Conservation (phyloP, 345 rosid genomes). For the Barbarea vulgaris region DNA sequence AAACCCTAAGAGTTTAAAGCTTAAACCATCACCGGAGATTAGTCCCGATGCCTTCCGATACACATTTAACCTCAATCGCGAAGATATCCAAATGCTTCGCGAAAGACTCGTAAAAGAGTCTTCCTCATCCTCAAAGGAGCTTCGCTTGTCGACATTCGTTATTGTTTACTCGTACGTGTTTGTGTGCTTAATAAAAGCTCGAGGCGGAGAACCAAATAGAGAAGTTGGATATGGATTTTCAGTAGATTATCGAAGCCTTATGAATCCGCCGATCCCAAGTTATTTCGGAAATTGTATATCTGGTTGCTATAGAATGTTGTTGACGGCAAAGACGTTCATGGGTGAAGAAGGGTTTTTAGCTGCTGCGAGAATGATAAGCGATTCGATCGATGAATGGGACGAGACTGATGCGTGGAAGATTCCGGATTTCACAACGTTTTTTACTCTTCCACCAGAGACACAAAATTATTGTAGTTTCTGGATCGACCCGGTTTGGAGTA, state of each 20-base stretch:
- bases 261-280: constrained; percentile 45
- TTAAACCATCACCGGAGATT: too few species aligned
- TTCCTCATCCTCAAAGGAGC: not conserved
- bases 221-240: constrained; percentile 15
- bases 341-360: not conserved
- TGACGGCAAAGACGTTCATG: not conserved
- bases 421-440: not conserved
- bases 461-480: not conserved
- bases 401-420: not conserved
- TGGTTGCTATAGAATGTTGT: accelerated
- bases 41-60: too few species aligned
- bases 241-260: constrained; percentile 41
- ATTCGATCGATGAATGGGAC: not conserved
- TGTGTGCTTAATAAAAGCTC: not conserved
- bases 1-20: too few species aligned
- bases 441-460: too few species aligned
- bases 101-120: not conserved
- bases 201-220: not conserved
- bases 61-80: too few species aligned
- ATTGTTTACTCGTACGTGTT: not conserved
- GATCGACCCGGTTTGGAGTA: constrained; percentile 29
- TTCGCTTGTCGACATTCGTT: not conserved
- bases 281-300: constrained; percentile 48
- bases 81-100: not conserved
- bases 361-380: constrained; percentile 10